Evolutionary conservation across 768 basidiomycete genomes (phyloP).

Genomic region (Mycena leptocephala): DNA sequence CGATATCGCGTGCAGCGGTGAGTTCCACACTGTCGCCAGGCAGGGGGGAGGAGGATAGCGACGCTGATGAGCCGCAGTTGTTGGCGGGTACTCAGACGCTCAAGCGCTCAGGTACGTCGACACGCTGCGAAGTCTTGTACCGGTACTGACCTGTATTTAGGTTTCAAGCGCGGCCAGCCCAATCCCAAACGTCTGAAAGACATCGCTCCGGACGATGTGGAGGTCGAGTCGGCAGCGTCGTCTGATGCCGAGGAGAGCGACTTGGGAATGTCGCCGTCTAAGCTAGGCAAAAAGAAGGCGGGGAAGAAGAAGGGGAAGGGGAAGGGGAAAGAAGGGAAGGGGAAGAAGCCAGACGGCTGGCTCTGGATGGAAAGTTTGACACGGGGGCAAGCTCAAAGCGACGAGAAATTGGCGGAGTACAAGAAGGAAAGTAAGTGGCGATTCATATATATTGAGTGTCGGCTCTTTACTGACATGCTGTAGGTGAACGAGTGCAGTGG

Average conservation of each 20-base stretch:
- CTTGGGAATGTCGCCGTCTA: neutral
- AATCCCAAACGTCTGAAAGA: constrained; percentile 20
- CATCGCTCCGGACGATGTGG: constrained; percentile 11
- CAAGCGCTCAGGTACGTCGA: neutral
- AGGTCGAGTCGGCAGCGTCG: neutral
- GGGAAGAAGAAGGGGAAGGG: neutral
- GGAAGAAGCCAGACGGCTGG: constrained; percentile 24
- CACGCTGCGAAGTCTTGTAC: neutral
- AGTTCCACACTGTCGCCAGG: neutral
- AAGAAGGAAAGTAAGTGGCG: constrained; percentile 13
- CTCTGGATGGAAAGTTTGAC: neutral
- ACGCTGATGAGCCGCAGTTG: neutral
- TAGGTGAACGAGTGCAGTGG: constrained; percentile 14
- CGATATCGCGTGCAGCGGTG: too few relatives aligned
- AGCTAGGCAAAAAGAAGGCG: neutral
- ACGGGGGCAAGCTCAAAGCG: neutral
- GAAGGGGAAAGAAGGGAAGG: neutral
- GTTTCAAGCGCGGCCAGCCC: neutral
- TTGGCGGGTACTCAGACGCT: constrained; percentile 18
- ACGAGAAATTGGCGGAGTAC: neutral
- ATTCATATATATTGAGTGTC: neutral
- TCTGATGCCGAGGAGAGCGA: neutral
- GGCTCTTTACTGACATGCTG: neutral
- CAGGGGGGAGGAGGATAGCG: neutral
- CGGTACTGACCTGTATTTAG: neutral